phyloP scores from a whole-genome alignment of 352 stramenopile species.

The Peronospora farinosa region DNA sequence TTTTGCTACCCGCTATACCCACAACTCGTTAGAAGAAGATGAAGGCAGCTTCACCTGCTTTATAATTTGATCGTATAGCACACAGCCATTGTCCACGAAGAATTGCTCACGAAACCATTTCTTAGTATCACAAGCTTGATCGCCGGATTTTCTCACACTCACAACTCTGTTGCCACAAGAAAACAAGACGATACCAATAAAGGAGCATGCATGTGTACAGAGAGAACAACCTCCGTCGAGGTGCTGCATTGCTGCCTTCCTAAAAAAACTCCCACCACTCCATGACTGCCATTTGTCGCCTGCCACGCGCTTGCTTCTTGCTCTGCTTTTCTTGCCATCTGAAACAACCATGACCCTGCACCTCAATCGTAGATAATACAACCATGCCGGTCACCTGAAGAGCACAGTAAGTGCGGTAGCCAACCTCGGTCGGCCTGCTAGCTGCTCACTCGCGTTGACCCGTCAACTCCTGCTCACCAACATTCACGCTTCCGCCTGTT shows the following conservation, averaged over 20 bases:
- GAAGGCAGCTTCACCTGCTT: constrained; percentile 76
- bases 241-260: constrained; percentile 28
- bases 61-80: constrained; percentile 80
- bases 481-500: constrained; percentile 9
- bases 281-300: constrained; percentile 12
- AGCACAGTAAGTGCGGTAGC: constrained; percentile 5
- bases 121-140: constrained; percentile 84
- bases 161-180: constrained; percentile 12
- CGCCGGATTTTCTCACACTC: constrained; percentile 36
- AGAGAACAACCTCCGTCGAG: constrained; percentile 24
- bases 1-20: constrained; percentile 87
- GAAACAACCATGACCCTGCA: constrained; percentile 7
- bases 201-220: constrained; percentile 13
- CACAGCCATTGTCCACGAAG: constrained; percentile 79
- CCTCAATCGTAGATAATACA: constrained; percentile 10
- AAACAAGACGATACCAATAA: constrained; percentile 7
- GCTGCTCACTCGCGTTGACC: constrained; percentile 7
- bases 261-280: constrained; percentile 29
- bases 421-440: constrained; percentile 10
- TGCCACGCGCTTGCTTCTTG: constrained; percentile 19
- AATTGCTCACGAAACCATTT: constrained; percentile 85
- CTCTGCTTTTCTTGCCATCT: constrained; percentile 19
- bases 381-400: constrained; percentile 14
- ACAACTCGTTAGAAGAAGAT: constrained; percentile 78
- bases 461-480: constrained; percentile 9